Evolutionary conservation across 352 stramenopile species (phyloP).

Genomic region (Thalassiosira hispida): DNA sequence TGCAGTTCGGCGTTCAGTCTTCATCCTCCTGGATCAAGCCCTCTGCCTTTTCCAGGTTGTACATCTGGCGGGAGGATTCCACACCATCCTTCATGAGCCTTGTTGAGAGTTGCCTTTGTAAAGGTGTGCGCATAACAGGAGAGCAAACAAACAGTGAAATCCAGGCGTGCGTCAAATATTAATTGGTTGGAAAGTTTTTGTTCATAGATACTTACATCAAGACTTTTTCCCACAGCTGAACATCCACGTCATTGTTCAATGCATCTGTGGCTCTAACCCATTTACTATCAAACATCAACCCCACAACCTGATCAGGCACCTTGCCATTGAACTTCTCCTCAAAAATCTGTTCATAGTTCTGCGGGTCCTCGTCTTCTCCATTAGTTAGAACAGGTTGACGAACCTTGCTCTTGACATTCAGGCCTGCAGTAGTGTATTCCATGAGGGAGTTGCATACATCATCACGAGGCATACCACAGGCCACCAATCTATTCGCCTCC

Average conservation of each 20-base stretch:
- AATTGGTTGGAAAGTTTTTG: too few species aligned
- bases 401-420: conserved; percentile 13
- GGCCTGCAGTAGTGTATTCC: conserved; percentile 17
- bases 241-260: conserved; percentile 20
- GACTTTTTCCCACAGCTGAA: conserved; percentile 21
- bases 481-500: conserved; percentile 1
- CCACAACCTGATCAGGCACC: conserved; percentile 43
- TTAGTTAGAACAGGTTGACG: conserved; percentile 6
- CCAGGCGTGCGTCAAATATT: too few species aligned
- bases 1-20: too few species aligned
- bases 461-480: conserved; percentile 23
- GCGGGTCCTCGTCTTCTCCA: conserved; percentile 32
- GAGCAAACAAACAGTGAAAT: not conserved
- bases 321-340: conserved; percentile 42
- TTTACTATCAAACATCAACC: conserved; percentile 14
- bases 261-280: conserved; percentile 12
- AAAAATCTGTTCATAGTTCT: conserved; percentile 50
- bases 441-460: conserved; percentile 16
- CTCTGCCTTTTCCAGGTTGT: conserved; percentile 17
- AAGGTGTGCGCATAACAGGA: not conserved
- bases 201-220: conserved; percentile 26
- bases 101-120: not conserved
- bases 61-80: conserved; percentile 14
- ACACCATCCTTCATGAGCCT: not conserved
- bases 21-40: not conserved